phyloP scores from a whole-genome alignment of 1,139 yeast species.

The Fermentozyma sake region DNA sequence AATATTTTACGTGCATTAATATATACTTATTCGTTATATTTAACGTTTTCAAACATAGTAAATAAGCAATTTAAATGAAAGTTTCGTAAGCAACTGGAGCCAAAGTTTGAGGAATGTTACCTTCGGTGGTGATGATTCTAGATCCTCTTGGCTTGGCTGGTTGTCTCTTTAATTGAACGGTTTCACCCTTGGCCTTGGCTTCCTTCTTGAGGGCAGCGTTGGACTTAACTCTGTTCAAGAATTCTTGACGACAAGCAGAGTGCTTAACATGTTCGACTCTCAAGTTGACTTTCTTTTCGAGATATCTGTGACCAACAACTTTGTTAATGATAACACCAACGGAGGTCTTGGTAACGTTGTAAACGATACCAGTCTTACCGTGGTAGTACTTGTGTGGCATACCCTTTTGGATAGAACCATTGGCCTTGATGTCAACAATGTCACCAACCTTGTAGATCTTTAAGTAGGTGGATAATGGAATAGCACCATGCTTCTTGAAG shows the following conservation, averaged over 20 bases:
- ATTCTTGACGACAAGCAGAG: constrained; percentile 99
- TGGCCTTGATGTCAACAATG: constrained; percentile 98
- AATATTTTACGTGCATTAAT: constrained; percentile 12
- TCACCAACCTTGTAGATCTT: constrained; percentile 98
- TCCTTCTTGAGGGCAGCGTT: constrained; percentile 92
- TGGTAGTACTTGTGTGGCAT: constrained; percentile 99
- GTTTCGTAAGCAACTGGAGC: constrained; percentile 99
- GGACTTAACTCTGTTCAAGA: constrained; percentile 95
- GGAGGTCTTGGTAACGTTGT: constrained; percentile 97
- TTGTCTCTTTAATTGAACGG: constrained; percentile 93
- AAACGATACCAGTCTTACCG: constrained; percentile 99
- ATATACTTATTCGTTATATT: constrained; percentile 7
- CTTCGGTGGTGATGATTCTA: constrained; percentile 72
- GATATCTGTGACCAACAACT: constrained; percentile 98
- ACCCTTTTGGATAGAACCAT: constrained; percentile 99
- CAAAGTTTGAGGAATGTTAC: constrained; percentile 91
- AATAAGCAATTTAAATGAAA: constrained; percentile 62
- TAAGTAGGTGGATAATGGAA: constrained; percentile 94
- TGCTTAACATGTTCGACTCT: constrained; percentile 99
- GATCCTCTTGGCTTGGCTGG: constrained; percentile 97
- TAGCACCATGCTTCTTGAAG: constrained; percentile 96
- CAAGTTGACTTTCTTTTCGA: constrained; percentile 97
- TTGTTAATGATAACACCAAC: constrained; percentile 98
- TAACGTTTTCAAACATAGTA: constrained; percentile 8
- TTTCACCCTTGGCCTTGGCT: constrained; percentile 92